Evolutionary conservation across 2,329 filamentous ascomycete species (phyloP).

Genomic region (Botrytis paeoniae): DNA sequence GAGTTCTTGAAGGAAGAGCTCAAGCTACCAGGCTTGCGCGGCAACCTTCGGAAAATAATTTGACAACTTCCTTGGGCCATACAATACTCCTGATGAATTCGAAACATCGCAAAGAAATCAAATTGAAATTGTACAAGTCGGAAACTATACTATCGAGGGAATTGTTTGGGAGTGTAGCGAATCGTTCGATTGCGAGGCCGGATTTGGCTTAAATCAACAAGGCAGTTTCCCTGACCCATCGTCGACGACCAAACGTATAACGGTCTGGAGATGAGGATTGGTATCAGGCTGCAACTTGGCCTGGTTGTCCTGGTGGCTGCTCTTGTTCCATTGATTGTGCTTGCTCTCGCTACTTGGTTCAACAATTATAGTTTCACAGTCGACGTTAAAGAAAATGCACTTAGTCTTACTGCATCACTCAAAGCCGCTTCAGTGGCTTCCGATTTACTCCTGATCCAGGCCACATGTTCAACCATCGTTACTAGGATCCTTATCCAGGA

Average conservation of each 20-base stretch:
- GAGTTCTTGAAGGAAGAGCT: background rate
- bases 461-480: slow-evolving; percentile 67
- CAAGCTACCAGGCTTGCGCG: background rate
- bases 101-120: background rate
- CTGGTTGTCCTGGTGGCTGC: slow-evolving; percentile 74
- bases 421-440: slow-evolving; percentile 80
- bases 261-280: slow-evolving; percentile 65
- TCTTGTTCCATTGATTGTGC: slow-evolving; percentile 70
- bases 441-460: slow-evolving; percentile 75
- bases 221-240: background rate
- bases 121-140: background rate
- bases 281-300: slow-evolving; percentile 83
- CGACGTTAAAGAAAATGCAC: slow-evolving; percentile 54
- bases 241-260: background rate
- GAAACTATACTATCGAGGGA: background rate
- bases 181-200: background rate
- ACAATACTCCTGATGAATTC: slow-evolving; percentile 4
- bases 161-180: background rate
- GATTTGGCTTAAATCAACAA: slow-evolving; percentile 10
- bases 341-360: slow-evolving; percentile 71
- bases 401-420: slow-evolving; percentile 77
- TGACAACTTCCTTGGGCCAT: background rate
- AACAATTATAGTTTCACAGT: slow-evolving; percentile 62
- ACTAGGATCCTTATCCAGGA: slow-evolving; percentile 61
- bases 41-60: background rate